Evolutionary conservation across 2,329 filamentous ascomycete species (phyloP), one percentile per base, ranked within the genome.

Genomic region (Thielaviopsis euricoi): DNA sequence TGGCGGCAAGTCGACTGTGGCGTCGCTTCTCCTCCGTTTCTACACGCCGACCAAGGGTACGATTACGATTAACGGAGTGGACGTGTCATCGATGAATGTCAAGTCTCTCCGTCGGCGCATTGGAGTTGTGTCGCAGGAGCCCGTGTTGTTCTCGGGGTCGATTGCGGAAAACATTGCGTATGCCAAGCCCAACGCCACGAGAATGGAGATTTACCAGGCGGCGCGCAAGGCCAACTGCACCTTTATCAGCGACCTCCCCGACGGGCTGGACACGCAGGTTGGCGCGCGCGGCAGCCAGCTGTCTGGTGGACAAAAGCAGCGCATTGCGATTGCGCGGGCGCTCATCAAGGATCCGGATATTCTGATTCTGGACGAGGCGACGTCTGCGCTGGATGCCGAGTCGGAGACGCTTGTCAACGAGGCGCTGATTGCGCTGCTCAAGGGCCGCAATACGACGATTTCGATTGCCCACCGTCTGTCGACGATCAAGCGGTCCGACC

Each of bases 341-440:
- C 77, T 98, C 26, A 83, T 98, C 64, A 97, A 97, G 71, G 82
- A 96, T 62, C 94, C 94, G 0, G 93, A 98, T 71, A 97, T 98
- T 62, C 75, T 98, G 26, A 95, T 98, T 61, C 80, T 98, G 0
- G 93, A 98, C 67, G 93, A 98, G 75, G 87, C 94, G 19, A 98
- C 94, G 0, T 95, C 89, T 2, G 93, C 93, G 0, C 78, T 98
- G 7, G 93, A 98, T 68, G 93, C 93, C 15, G 93, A 98, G 70
- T 95, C 89, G 0, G 93, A 98, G 70, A 97, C 93, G 0, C 79
- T 97, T 2, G 93, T 98, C 61, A 98, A 98, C 68, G 84, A 89
- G 65, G 93, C 93, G 2, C 77, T 98, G 2, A 82, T 82, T 6
- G 82, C 82, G 51, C 77, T 98, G 37, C 82, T 98, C 26, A 79